phyloP scores from a whole-genome alignment of 768 basidiomycete genomes.

The Trametes cubensis region DNA sequence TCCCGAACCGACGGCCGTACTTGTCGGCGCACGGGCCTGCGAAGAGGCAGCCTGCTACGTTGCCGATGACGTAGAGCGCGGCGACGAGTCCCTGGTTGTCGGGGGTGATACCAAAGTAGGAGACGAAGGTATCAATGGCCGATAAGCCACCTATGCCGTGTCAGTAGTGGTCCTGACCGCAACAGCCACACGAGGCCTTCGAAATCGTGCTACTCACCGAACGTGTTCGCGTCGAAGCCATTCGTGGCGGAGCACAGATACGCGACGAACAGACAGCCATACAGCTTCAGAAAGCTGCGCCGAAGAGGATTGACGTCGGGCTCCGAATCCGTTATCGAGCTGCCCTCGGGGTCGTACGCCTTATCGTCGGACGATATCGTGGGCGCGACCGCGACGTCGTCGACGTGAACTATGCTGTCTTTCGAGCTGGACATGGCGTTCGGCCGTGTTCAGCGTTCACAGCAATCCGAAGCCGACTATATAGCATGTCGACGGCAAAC shows the following conservation, averaged over 20 bases:
- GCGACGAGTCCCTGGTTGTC: conserved; percentile 33
- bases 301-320: conserved; percentile 3
- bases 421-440: conserved; percentile 10
- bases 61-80: conserved; percentile 35
- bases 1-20: conserved; percentile 32
- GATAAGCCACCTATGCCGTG: conserved; percentile 26
- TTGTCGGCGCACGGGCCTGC: conserved; percentile 29
- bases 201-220: conserved; percentile 18
- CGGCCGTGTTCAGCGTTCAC: too few species aligned
- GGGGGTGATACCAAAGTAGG: conserved; percentile 31
- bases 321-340: neutral
- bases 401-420: conserved; percentile 9
- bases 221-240: conserved; percentile 35
- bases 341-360: neutral
- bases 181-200: too few species aligned
- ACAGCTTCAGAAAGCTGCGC: conserved; percentile 22
- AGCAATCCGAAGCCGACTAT: neutral
- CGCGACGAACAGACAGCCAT: conserved; percentile 29
- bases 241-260: conserved; percentile 35
- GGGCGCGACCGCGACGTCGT: neutral
- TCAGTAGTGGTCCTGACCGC: neutral
- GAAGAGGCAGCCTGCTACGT: conserved; percentile 32
- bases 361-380: neutral
- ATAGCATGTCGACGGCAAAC: neutral
- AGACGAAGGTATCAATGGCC: conserved; percentile 31